Percentiles rank a stretch among this genome's conserved stretches.
Evolutionary conservation across 495 filamentous ascomycete genomes (phyloP).

Genomic region (Pyrenula massariospora): DNA sequence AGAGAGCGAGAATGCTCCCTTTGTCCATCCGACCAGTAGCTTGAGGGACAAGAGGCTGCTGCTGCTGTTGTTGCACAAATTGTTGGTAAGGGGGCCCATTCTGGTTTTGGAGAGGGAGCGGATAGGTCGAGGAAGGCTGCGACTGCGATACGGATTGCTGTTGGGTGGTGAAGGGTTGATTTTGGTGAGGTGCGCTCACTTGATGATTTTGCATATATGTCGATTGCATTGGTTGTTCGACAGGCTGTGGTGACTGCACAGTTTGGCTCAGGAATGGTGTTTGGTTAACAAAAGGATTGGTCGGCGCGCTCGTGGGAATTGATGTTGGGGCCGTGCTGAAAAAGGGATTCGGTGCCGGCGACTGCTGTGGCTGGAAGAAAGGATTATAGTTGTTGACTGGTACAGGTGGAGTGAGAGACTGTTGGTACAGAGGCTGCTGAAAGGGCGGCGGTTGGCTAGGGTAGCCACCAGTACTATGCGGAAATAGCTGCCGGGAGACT

Average conservation of each 20-base stretch:
- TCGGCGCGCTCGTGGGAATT: conserved; percentile 19
- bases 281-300: conserved; percentile 44
- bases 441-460: conserved; percentile 39
- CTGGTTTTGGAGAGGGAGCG: conserved; percentile 5
- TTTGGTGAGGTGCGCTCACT: conserved; percentile 15
- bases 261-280: conserved; percentile 6
- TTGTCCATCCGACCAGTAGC: conserved; percentile 53
- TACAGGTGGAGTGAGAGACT: conserved; percentile 48
- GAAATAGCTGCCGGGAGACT: conserved; percentile 64
- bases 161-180: conserved; percentile 13
- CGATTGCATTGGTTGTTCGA: background rate
- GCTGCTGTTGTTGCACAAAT: conserved; percentile 11
- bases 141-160: conserved; percentile 19
- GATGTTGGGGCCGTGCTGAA: conserved; percentile 11
- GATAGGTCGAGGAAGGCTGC: conserved; percentile 17
- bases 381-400: conserved; percentile 50
- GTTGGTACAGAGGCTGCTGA: conserved; percentile 35
- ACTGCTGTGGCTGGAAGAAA: conserved; percentile 44
- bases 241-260: conserved; percentile 9
- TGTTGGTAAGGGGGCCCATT: background rate
- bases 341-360: conserved; percentile 14
- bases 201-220: background rate
- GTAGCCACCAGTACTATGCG: conserved; percentile 72
- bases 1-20: conserved; percentile 76
- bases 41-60: conserved; percentile 27